Conservation (phyloP, 257 asterid genomes). For the Linaria vulgaris region DNA sequence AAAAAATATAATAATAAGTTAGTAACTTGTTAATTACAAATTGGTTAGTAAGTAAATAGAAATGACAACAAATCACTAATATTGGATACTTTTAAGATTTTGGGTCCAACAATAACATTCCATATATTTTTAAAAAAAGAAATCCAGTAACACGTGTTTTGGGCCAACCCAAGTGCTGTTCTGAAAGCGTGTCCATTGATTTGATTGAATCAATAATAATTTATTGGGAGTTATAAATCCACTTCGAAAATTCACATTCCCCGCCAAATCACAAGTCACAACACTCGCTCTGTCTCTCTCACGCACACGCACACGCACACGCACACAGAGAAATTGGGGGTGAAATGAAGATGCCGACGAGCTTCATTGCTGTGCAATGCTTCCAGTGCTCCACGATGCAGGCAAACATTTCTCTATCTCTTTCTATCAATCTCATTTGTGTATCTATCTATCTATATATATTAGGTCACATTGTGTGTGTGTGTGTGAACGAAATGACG, state of each 20-base stretch:
- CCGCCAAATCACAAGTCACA: conserved; percentile 21
- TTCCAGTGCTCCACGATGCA: conserved; percentile 76
- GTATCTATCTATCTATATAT: background rate
- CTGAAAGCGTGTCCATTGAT: no score
- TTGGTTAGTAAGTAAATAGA: no score
- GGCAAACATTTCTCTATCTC: conserved; percentile 30
- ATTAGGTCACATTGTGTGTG: background rate
- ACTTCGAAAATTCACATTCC: conserved; percentile 9
- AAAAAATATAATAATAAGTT: no score
- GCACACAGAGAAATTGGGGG: background rate
- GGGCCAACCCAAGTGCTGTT: no score
- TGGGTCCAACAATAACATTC: no score
- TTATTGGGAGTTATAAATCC: no score
- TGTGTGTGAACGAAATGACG: background rate
- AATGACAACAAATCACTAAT: no score
- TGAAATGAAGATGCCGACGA: conserved; percentile 42
- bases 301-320: background rate
- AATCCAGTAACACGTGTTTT: no score
- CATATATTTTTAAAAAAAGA: no score
- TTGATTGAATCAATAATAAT: no score
- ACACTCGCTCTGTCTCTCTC: background rate
- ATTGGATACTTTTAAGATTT: no score
- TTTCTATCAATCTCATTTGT: background rate
- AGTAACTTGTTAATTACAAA: no score
- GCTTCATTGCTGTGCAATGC: conserved; percentile 66